These are phyloP conservation scores for Solanum piurae DNA, from an alignment of 257 asterid species.

Conservation along the genomic window DNA sequence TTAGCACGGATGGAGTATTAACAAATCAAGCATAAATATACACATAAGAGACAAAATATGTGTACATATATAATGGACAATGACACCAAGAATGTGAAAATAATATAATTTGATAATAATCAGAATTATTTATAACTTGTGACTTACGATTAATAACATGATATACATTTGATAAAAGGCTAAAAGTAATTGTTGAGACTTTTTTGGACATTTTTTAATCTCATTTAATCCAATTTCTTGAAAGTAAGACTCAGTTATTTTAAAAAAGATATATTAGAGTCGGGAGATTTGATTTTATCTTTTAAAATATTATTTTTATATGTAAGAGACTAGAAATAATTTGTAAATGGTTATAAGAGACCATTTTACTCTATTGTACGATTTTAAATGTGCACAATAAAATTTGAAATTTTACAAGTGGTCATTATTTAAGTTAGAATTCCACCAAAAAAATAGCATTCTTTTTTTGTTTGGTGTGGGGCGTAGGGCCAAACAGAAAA, in stretches of 20 bases:
- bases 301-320: no score
- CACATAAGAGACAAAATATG: neutral
- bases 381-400: neutral
- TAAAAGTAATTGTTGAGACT: neutral
- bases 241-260: neutral
- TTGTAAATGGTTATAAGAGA: no score
- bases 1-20: neutral
- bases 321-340: neutral
- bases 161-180: neutral
- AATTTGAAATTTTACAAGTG: neutral
- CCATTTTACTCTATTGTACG: accelerated
- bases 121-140: neutral
- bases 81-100: neutral
- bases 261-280: no score
- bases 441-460: neutral
- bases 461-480: neutral
- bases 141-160: neutral
- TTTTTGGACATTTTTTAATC: neutral
- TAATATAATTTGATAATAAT: neutral
- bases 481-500: neutral
- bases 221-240: neutral
- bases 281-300: no score
- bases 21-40: neutral
- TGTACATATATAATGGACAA: neutral
- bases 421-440: neutral